Evolutionary conservation across 352 stramenopile genomes (phyloP).

Genomic region (Globisporangium cystogenes): DNA sequence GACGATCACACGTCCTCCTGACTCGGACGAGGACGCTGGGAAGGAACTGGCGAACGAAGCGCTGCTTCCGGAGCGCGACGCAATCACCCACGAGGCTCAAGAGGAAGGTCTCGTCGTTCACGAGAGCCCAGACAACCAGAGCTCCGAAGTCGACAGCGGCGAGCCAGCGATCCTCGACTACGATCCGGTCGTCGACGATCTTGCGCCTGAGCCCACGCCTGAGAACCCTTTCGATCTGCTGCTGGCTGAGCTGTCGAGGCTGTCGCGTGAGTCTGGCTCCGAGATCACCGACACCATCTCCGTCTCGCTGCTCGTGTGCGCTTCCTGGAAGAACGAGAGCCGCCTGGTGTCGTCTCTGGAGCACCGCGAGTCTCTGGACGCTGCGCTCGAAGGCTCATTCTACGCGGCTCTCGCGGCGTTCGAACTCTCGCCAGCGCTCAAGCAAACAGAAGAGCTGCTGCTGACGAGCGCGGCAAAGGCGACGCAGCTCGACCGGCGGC

Average conservation of each 20-base stretch:
- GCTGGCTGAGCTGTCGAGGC: constrained; percentile 19
- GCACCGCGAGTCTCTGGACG: constrained; percentile 12
- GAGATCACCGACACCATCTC: constrained; percentile 15
- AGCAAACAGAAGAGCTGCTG: constrained; percentile 10
- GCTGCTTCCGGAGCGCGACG: neutral
- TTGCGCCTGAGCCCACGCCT: too few species aligned
- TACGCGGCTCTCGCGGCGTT: constrained; percentile 27
- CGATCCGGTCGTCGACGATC: neutral
- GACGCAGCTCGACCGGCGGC: constrained; percentile 13
- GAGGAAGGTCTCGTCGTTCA: neutral
- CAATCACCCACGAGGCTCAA: neutral
- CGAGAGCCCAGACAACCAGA: neutral
- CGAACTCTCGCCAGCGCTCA: constrained; percentile 11
- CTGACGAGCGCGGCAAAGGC: constrained; percentile 16
- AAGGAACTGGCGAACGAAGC: neutral
- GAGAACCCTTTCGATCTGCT: neutral
- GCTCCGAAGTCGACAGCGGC: neutral
- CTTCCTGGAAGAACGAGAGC: constrained; percentile 16
- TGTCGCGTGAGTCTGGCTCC: constrained; percentile 16
- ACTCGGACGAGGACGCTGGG: too few species aligned
- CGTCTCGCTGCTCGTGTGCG: constrained; percentile 10
- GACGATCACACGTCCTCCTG: too few species aligned
- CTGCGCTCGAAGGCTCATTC: constrained; percentile 20
- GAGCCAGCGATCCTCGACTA: neutral
- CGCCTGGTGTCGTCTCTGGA: constrained; percentile 12